Evolutionary conservation across 441 rosid genomes (phyloP), one percentile per base, ranked within the genome.

Genomic region (Isatis lusitanica): DNA sequence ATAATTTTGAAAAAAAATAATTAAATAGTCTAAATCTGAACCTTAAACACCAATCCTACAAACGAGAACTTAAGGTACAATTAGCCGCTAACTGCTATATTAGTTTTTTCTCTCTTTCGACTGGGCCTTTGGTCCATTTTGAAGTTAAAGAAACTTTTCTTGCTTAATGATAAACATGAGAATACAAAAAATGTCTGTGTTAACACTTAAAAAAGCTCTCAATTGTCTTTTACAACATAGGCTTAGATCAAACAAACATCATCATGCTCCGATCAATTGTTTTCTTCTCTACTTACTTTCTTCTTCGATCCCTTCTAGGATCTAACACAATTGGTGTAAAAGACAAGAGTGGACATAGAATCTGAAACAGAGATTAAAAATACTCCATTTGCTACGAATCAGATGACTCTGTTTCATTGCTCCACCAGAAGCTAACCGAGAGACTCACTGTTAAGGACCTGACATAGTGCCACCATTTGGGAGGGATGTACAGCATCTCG

Each of bases 401-500:
- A 4, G 78, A 68, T 1, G 86, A 73, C 51, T 78, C 80, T 4
- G 70, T 81, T 6, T 81, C 46, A 40, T 80, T 76, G 60, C 93
- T 86, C 98, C 98, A 94, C 99, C 98, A 94, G 79, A 86, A 94
- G 85, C 96, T 91, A 73, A 92, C 98, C 0, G 99, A 94, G 43
- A 94, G 76, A 81, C 99, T 94, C 18, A 84, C 52, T 0, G 98
- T 87, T 56, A 94, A 83, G 51, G 98, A 92, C 66, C 94, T 84
- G 53, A 94, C 98, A 31, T 94, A 94, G 67, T 94, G 99, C 99
- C 99, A 94, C 99, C 99, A 94, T 84, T 89, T 92, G 13, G 93
- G 96, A 5, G 99, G 99, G 74, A 94, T 92, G 88, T 94, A 94
- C 42, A 94, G 85, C 99, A 94, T 92, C 77, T 92, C 99, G 0